These are phyloP conservation scores for Phytophthora hybrid DNA, from an alignment of 352 stramenopile genomes.

Conservation along the genomic window DNA sequence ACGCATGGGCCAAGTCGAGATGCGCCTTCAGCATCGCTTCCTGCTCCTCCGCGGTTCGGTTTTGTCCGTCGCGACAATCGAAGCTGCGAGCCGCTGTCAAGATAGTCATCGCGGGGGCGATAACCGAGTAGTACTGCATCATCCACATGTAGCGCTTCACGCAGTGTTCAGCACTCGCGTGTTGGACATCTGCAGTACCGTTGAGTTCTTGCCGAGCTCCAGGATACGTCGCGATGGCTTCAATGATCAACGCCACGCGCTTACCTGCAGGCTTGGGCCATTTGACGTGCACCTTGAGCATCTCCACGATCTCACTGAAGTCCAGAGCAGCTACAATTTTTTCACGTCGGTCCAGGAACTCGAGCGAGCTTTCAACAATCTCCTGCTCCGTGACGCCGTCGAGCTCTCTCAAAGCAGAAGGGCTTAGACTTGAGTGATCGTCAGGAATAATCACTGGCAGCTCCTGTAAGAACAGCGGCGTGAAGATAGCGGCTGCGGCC, in stretches of 20 bases:
- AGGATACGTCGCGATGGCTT: conserved; percentile 67
- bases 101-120: conserved; percentile 60
- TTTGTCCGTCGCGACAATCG: neutral
- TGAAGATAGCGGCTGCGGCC: conserved; percentile 56
- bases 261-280: conserved; percentile 78
- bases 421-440: conserved; percentile 11
- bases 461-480: conserved; percentile 53
- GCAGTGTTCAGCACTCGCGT: conserved; percentile 41
- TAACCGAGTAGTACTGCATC: conserved; percentile 64
- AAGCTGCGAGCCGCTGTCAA: conserved; percentile 46
- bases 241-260: conserved; percentile 67
- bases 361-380: conserved; percentile 49
- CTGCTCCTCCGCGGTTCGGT: conserved; percentile 17
- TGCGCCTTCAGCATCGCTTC: conserved; percentile 41
- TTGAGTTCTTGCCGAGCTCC: conserved; percentile 13
- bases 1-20: conserved; percentile 46
- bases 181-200: neutral
- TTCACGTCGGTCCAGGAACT: conserved; percentile 44
- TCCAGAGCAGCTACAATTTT: conserved; percentile 36
- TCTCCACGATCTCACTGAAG: conserved; percentile 61
- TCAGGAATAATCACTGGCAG: conserved; percentile 30
- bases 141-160: conserved; percentile 78
- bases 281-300: conserved; percentile 82
- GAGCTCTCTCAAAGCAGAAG: conserved; percentile 11
- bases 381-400: conserved; percentile 32